Evolutionary conservation across 345 rosid genomes (phyloP), one percentile per base, ranked within the genome.

Genomic region (Eucalyptus decipiens): DNA sequence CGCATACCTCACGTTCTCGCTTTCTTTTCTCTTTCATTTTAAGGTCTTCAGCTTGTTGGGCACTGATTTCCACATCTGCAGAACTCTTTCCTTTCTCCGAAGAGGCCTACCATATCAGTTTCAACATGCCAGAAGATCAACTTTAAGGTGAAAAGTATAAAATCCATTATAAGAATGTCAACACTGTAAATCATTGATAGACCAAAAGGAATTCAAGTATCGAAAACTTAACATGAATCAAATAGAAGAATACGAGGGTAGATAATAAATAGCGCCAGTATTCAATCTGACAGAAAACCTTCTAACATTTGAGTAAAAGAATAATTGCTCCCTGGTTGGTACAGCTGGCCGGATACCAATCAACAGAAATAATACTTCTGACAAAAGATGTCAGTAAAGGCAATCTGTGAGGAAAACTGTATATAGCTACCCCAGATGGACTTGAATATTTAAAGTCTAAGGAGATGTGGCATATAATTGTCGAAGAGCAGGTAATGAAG

Each of bases 11-110:
- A 13, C 93, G 97, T 91, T 96, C 99, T 34, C 96, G 93, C 93
- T 94, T 98, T 91, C 98, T 95, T 93, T 96, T 97, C 93, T 95
- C 99, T 94, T 97, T 96, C 97, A 95, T 90, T 93, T 96, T 96
- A 42, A 95, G 95, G 87, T 98, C 98, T 90, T 98, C 99, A 58
- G 99, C 99, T 93, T 91, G 93, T 90, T 96, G 93, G 76, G 97
- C 99, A 91, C 99, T 98, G 17, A 96, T 91, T 88, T 96, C 89
- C 89, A 92, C 96, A 81, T 91, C 91, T 88, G 93, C 96, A 90
- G 94, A 87, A 72, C 92, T 93, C 69, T 93, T 93, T 89, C 89
- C 94, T 14, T 91, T 95, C 86, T 93, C 96, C 42, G 86, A 45
- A 87, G 96, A 93, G 88, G 92, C 95, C 98, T 97, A 93, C 88